A percentile compares a stretch with the other conserved stretches of the same genome.
These are phyloP conservation scores for Fimicolochytrium jonesii DNA, from an alignment of 192 early-diverging fungal genomes.

Conservation along the genomic window DNA sequence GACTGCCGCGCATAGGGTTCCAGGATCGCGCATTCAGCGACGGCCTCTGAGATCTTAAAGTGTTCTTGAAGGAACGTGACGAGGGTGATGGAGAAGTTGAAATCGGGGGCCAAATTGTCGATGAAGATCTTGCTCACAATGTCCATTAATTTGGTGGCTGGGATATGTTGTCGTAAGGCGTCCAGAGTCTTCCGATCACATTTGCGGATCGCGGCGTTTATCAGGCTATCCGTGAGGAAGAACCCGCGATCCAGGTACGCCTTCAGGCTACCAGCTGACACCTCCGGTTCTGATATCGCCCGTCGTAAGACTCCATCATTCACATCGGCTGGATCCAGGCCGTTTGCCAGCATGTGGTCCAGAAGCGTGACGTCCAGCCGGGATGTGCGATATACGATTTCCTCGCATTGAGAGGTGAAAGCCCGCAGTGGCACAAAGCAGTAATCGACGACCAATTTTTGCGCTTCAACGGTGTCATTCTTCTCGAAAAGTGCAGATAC, in stretches of 20 bases:
- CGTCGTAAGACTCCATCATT: constrained; percentile 16
- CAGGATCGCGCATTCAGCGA: constrained; percentile 2
- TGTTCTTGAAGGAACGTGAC: constrained; percentile 7
- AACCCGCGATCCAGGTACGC: constrained; percentile 16
- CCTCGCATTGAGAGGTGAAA: not conserved
- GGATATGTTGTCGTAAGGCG: constrained; percentile 2
- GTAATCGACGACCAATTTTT: not conserved
- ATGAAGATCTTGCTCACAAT: constrained; percentile 4
- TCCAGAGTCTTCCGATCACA: constrained; percentile 1
- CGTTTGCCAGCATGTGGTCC: constrained; percentile 5
- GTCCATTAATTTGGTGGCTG: not conserved
- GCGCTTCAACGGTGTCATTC: not conserved
- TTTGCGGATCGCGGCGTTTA: constrained; percentile 14
- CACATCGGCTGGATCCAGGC: constrained; percentile 1
- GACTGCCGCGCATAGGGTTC: too few relatives aligned
- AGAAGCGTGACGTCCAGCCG: constrained; percentile 13
- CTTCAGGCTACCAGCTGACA: not conserved
- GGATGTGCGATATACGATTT: constrained; percentile 8
- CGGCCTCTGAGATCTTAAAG: constrained; percentile 7
- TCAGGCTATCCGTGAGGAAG: not conserved
- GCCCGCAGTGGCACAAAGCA: not conserved
- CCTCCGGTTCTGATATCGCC: not conserved
- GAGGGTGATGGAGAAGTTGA: constrained; percentile 8
- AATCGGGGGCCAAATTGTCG: constrained; percentile 22
- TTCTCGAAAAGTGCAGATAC: not conserved